Evolutionary conservation across 768 basidiomycete genomes (phyloP), one percentile per base, ranked within the genome.

Genomic region (Termitomyces titanicus): DNA sequence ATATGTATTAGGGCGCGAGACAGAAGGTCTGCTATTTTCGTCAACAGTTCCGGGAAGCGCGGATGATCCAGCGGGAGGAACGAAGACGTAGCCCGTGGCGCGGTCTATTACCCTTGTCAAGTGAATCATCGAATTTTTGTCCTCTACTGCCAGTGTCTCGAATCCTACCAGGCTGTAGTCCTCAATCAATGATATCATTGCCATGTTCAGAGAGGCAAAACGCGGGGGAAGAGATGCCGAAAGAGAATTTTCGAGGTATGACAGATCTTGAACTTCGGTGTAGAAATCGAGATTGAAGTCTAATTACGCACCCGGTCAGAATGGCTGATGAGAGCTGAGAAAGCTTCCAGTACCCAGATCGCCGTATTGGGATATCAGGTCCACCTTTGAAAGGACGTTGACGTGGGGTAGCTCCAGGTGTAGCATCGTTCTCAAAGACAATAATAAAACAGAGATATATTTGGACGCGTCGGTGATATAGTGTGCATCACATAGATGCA

Each of bases 231-330:
- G 63, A 0, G 88, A 80, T 1, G 83, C 66, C 0, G 83, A 76
- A 15, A 98, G 81, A 0, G 83, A 74, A 58, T 86, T 87, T 60
- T 92, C 84, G 20, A 99, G 82, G 68, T 98, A 88, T 1, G 88
- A 87, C 0, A 99, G 78, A 66, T 99, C 96, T 70, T 97, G 94
- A 0, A 97, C 97, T 71, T 99, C 94, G 39, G 97, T 98, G 70
- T 98, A 98, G 69, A 91, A 99, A 61, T 94, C 92, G 27, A 99
- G 86, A 65, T 96, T 97, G 77, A 99, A 98, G 42, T 96, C 96
- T 97, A 62, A 6, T 55, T 18, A 39, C 46, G 33, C 10, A 27
- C 39, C 17, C 47, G 35, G 53, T 55, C 25, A 54, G 33, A 55
- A 48, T 55, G 47, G 39, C 11, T 25, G 48, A 56, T 55, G 35